A percentile compares a stretch with the other conserved stretches of the same genome.
These are phyloP conservation scores for Aphanocladium album DNA, from an alignment of 2,329 filamentous ascomycete species.

Conservation along the genomic window DNA sequence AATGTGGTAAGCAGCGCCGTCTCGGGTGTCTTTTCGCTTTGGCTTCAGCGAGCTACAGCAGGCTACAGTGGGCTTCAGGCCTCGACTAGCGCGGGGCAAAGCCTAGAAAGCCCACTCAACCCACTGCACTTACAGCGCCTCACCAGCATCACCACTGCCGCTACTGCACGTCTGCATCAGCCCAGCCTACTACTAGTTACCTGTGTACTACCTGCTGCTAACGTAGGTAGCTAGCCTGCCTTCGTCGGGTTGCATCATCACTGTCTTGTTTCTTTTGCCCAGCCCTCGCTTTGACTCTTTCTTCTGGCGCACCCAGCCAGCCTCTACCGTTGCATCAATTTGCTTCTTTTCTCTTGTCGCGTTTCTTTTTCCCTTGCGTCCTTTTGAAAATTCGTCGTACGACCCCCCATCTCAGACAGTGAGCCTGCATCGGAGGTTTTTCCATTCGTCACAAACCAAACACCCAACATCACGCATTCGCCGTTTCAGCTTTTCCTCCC, in stretches of 20 bases:
- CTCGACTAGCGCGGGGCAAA: not conserved
- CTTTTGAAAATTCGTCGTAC: not conserved
- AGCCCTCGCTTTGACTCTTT: conserved; percentile 4
- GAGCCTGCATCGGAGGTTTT: not conserved
- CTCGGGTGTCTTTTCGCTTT: not conserved
- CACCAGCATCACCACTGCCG: not conserved
- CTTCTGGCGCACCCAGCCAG: not conserved
- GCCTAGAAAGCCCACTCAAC: not conserved
- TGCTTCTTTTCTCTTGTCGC: not conserved
- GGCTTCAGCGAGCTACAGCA: not conserved
- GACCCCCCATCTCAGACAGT: not conserved
- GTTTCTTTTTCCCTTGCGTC: not conserved
- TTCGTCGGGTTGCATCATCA: not conserved
- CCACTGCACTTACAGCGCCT: not conserved
- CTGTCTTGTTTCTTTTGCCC: not conserved
- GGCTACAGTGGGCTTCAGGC: not conserved
- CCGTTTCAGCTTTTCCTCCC: not conserved
- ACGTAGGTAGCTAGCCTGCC: too few relatives aligned
- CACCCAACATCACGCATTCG: not conserved
- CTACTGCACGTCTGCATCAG: not conserved
- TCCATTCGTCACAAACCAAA: not conserved
- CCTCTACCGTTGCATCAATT: not conserved
- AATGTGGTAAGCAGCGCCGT: not conserved
- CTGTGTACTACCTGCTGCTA: too few relatives aligned
- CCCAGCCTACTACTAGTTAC: too few relatives aligned